Evolutionary conservation across 2,329 filamentous ascomycete species (phyloP).

Genomic region (Hirsutella thompsonii): DNA sequence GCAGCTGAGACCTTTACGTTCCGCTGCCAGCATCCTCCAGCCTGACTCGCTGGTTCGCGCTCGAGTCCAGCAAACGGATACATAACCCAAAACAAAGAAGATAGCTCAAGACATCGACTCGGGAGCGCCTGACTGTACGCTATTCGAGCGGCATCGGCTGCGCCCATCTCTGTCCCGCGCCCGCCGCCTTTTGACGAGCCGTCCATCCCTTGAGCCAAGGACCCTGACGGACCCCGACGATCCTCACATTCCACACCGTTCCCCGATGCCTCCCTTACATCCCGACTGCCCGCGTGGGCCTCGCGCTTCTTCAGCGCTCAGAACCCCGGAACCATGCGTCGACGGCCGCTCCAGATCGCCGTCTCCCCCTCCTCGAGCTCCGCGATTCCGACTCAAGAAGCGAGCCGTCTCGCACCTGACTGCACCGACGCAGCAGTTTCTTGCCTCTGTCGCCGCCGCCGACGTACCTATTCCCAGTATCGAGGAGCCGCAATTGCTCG

Average conservation of each 20-base stretch:
- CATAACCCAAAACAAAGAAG: too few relatives aligned
- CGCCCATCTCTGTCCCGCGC: neutral
- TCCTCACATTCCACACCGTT: conserved; percentile 10
- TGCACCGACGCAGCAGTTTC: conserved; percentile 51
- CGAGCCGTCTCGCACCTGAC: conserved; percentile 38
- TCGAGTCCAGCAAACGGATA: neutral
- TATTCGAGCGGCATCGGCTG: neutral
- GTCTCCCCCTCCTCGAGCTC: conserved; percentile 38
- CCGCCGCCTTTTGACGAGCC: conserved; percentile 4
- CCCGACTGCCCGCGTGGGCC: conserved; percentile 31
- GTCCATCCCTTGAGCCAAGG: conserved; percentile 3
- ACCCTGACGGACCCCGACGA: neutral
- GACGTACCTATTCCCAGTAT: conserved; percentile 54
- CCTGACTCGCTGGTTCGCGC: neutral
- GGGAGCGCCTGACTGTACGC: neutral
- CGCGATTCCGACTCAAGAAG: conserved; percentile 41
- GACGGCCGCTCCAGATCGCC: conserved; percentile 25
- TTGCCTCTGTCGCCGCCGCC: conserved; percentile 53
- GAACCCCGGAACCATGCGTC: conserved; percentile 38
- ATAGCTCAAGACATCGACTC: neutral
- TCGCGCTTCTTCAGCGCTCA: conserved; percentile 26
- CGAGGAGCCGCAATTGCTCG: conserved; percentile 36
- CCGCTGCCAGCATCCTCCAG: neutral
- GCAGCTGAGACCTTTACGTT: conserved; percentile 4
- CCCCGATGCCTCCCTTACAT: conserved; percentile 28